Evolutionary conservation across 805 yeast species (phyloP), one percentile per base, ranked within the genome.

Genomic region (Ogataea siamensis): DNA sequence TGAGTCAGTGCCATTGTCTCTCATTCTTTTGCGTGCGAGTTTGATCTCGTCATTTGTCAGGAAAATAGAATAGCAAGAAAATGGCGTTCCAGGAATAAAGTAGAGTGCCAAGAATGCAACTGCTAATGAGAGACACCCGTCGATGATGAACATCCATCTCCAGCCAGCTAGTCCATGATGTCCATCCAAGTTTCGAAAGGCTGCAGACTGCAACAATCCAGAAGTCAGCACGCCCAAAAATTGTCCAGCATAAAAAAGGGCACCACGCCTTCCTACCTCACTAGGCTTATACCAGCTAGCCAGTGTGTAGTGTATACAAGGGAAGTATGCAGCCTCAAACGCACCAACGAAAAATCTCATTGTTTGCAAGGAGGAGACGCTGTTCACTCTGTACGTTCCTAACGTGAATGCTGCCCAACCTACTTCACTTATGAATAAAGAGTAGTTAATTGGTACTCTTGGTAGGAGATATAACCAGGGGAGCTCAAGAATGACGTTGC

Each of bases 391-490:
- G 51, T 70, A 79, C 30, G 75, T 66, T 9, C 73, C 70, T 28
- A 81, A 64, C 2, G 88, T 82, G 40, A 82, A 70, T 37, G 81
- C 62, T 1, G 86, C 74, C 89, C 88, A 84, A 23, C 75, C 65
- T 25, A 82, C 49, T 53, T 84, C 93, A 16, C 37, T 16, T 24
- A 28, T 42, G 2, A 83, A 81, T 26, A 76, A 55, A 8, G 71
- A 62, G 58, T 66, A 64, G 60, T 73, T 76, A 40, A 81, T 64
- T 5, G 83, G 82, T 23, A 67, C 62, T 25, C 78, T 69, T 27
- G 77, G 76, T 37, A 83, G 62, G 13, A 77, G 52, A 49, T 73
- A 78, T 57, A 78, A 63, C 63, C 77, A 77, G 1, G 87, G 86
- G 21, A 80, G 54, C 57, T 80, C 83, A 57, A 79, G 76, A 9